Base-by-base conservation (phyloP, 176 grass and related monocot genomes). In the Lolium perenne region DNA sequence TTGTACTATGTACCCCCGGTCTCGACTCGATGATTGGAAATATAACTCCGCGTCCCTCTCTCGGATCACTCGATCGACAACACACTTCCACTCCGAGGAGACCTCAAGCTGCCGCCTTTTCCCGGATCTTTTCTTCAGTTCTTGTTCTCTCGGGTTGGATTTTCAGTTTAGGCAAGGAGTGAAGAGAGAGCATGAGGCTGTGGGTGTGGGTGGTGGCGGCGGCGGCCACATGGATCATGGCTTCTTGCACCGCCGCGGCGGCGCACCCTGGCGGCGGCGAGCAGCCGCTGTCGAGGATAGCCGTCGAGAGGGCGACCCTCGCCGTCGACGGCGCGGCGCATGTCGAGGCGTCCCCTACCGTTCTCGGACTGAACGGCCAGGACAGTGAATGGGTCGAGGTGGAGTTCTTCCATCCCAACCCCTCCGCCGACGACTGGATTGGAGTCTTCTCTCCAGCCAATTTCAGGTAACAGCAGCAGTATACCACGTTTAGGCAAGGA, bases 361-460 rank as follows among this genome's bases (percentile, higher is more conserved):
- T 95, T 74, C 87, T 95, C 53, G 93, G 93, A 15, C 69, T 87
- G 41, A 55, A 88, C 89, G 93, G 95, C 18, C 83, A 95, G 86
- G 76, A n/a, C 84, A 95, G 74, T 23, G 91, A 91, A 47, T 95
- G 89, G 93, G 95, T 97, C 25, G 89, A 92, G 26, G 46, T 97
- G 53, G 85, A 93, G 85, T 97, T 91, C 75, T 82, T 71, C 56
- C 83, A 95, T 82, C 85, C 87, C 5, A 85, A 88, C 85, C 91
- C 95, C 53, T 88, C 93, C 10, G 21, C 35, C 10, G 74, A 83
- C 38, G 95, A 97, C 50, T 97, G 92, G 91, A 70, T 97, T 58
- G 95, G 91, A 7, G 93, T 97, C 1, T 97, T 95, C 78, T 97
- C 95, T 26, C 95, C 95, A 9, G 87, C 93, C 46, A 77, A 93